Evolutionary conservation across 257 asterid species (phyloP), one percentile per base, ranked within the genome.

Genomic region (Cinchona pubescens): DNA sequence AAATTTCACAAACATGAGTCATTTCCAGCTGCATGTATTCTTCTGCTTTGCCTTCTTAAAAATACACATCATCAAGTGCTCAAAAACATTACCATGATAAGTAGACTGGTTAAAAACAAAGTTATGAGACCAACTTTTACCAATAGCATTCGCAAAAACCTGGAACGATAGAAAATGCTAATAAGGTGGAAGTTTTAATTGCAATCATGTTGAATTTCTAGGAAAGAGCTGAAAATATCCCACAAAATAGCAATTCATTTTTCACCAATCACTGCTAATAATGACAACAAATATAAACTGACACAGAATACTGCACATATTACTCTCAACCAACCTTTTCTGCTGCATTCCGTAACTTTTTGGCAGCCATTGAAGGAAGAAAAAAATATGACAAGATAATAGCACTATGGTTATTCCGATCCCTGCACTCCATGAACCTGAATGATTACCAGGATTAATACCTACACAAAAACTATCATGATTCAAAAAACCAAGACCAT

Each of bases 371-470:
- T 81, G 93, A 88, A 77, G 97, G 97, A 83, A 94, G 96, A 87
- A 94, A 92, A 13, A 95, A 92, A 86, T 85, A 86, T 23, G 98
- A 93, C 85, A 90, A 83, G 82, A 85, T 69, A 77, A 92, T 74
- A 75, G 96, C 82, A 76, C 90, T 88, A 69, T 66, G 96, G 78
- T 92, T 88, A 74, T 87, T 89, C 69, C 97, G 89, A 84, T 94
- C 95, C 88, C 90, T 95, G 94, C 99, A 92, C 83, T 95, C 98
- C 89, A 81, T 85, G 87, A 95, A 95, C 99, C 98, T 94, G 96
- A 90, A 88, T 73, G 88, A 88, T 84, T 83, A 88, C 85, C 85
- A 85, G 60, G 88, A 86, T 90, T 86, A 88, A 87, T 86, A 89
- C 88, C 91, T 87, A 90, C 87, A 88, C 76, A 30, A 76, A 87